These are phyloP conservation scores for Blepharisma japonicum DNA, from an alignment of 73 alveolate species.

Conservation along the genomic window DNA sequence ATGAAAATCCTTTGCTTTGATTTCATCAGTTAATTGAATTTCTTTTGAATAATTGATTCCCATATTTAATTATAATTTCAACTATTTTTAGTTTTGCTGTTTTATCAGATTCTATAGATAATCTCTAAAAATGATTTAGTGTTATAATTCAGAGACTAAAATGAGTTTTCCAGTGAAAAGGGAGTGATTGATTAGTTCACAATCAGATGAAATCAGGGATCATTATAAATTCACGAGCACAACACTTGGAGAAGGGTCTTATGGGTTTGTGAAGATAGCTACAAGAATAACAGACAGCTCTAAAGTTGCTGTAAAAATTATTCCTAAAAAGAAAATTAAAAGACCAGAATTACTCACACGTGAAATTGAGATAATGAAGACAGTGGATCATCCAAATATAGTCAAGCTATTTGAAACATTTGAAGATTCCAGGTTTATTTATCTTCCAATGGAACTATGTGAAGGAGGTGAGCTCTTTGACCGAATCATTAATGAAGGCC, in stretches of 20 bases:
- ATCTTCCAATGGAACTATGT: slow-evolving; percentile 57
- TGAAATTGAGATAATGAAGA: slow-evolving; percentile 54
- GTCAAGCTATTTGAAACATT: slow-evolving; percentile 63
- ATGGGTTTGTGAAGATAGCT: slow-evolving; percentile 60
- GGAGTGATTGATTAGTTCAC: slow-evolving; percentile 18
- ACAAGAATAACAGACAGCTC: slow-evolving; percentile 55
- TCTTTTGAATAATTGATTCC: too few relatives aligned
- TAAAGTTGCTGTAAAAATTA: slow-evolving; percentile 82
- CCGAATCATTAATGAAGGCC: slow-evolving; percentile 64
- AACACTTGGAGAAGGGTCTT: slow-evolving; percentile 73
- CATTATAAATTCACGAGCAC: slow-evolving; percentile 9
- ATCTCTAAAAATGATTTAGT: too few relatives aligned
- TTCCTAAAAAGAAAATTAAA: slow-evolving; percentile 78
- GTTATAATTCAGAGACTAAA: too few relatives aligned
- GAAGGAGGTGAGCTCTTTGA: slow-evolving; percentile 94
- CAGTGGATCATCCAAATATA: slow-evolving; percentile 65
- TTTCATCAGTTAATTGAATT: too few relatives aligned
- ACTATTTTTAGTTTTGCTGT: too few relatives aligned
- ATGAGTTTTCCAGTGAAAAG: background rate
- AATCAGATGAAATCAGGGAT: slow-evolving; percentile 29
- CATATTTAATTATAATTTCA: too few relatives aligned
- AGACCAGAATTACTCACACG: slow-evolving; percentile 55
- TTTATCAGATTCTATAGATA: too few relatives aligned
- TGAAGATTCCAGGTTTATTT: slow-evolving; percentile 43
- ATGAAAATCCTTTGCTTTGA: too few relatives aligned